phyloP scores from a whole-genome alignment of 257 asterid genomes.

The Solanum neorickii region DNA sequence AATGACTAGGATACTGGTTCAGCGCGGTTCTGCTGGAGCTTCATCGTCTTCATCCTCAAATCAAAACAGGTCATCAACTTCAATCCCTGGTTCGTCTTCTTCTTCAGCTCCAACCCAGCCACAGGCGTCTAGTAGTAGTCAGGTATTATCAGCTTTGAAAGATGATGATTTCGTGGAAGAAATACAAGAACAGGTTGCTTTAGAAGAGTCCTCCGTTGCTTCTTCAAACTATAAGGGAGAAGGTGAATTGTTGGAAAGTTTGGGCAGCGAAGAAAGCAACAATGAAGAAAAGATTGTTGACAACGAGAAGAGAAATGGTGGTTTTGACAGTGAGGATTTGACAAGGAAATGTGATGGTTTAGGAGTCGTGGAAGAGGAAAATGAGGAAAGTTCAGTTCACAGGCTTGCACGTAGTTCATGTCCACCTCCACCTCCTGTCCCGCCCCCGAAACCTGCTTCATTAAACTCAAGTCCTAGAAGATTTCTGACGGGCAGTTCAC shows the following conservation, averaged over 20 bases:
- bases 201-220: slow-evolving; percentile 38
- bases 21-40: slow-evolving; percentile 75
- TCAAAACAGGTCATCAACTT: slow-evolving; percentile 36
- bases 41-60: slow-evolving; percentile 56
- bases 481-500: slow-evolving; percentile 34
- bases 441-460: slow-evolving; percentile 81
- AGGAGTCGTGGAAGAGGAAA: slow-evolving; percentile 41
- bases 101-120: slow-evolving; percentile 39
- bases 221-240: slow-evolving; percentile 27
- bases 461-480: slow-evolving; percentile 40
- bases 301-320: slow-evolving; percentile 29
- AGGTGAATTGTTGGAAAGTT: slow-evolving; percentile 28
- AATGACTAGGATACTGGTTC: slow-evolving; percentile 91
- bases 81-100: slow-evolving; percentile 33
- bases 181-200: slow-evolving; percentile 37
- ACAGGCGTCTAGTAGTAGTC: slow-evolving; percentile 28
- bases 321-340: slow-evolving; percentile 30
- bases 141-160: slow-evolving; percentile 33
- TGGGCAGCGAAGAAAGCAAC: slow-evolving; percentile 22
- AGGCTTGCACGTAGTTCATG: slow-evolving; percentile 41
- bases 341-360: slow-evolving; percentile 29
- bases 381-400: slow-evolving; percentile 45
- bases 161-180: slow-evolving; percentile 49
- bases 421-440: slow-evolving; percentile 98
- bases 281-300: slow-evolving; percentile 22